These are phyloP conservation scores for Apiotrichum porosum DNA, from an alignment of 1,284 basidiomycete genomes.

Conservation along the genomic window DNA sequence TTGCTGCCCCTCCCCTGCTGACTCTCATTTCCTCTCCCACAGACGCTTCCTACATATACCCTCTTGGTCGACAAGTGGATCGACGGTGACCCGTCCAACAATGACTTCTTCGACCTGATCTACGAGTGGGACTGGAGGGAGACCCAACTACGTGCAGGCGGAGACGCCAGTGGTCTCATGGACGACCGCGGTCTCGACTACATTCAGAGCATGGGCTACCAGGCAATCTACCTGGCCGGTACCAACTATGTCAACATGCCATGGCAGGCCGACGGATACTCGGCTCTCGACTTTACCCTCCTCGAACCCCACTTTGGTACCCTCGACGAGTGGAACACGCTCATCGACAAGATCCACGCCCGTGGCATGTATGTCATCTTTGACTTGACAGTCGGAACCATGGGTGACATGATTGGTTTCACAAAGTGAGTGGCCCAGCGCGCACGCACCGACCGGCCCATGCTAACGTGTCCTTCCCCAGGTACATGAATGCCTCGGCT, in stretches of 20 bases:
- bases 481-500: conserved; percentile 59
- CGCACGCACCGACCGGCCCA: conserved; percentile 3
- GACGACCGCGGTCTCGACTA: conserved; percentile 67
- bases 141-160: conserved; percentile 79
- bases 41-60: conserved; percentile 71
- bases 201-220: conserved; percentile 77
- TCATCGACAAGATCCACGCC: conserved; percentile 70
- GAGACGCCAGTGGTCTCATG: conserved; percentile 72
- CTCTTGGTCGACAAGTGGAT: conserved; percentile 86
- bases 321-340: conserved; percentile 66
- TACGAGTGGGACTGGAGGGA: conserved; percentile 81
- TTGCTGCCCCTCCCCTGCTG: background rate
- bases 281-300: conserved; percentile 80
- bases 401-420: conserved; percentile 80
- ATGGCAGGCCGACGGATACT: conserved; percentile 93
- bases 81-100: conserved; percentile 82
- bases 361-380: conserved; percentile 83
- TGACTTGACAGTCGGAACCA: conserved; percentile 88
- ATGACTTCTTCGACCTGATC: conserved; percentile 74
- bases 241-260: conserved; percentile 89
- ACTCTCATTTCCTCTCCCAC: background rate
- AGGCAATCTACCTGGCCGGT: conserved; percentile 79
- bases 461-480: no score
- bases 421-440: conserved; percentile 55
- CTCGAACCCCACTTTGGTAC: conserved; percentile 87